Evolutionary conservation across 768 basidiomycete species (phyloP).

Genomic region (Pleurotus djamor): DNA sequence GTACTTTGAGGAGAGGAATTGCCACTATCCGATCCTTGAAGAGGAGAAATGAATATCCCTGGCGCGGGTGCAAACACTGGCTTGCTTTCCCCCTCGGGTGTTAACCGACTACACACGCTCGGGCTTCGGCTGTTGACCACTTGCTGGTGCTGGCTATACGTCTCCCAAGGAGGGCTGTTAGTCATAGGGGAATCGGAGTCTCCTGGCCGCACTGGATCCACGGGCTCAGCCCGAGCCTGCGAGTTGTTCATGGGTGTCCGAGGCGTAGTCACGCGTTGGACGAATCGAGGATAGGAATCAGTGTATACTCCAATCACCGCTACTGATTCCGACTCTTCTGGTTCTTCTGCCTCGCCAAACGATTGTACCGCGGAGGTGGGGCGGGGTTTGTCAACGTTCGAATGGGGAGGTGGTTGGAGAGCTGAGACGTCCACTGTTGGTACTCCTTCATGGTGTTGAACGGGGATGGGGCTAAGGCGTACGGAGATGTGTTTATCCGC

Average conservation of each 20-base stretch:
- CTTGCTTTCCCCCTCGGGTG: neutral
- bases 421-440: neutral
- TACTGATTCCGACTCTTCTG: neutral
- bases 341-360: neutral
- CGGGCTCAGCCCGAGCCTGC: neutral
- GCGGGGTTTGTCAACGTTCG: too few relatives aligned
- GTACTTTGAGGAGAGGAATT: neutral
- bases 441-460: neutral
- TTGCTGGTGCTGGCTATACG: neutral
- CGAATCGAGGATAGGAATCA: neutral
- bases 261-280: neutral
- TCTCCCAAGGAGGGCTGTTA: neutral
- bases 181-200: neutral
- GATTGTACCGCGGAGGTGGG: too few relatives aligned
- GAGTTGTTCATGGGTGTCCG: constrained; percentile 1
- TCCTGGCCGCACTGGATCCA: too few relatives aligned
- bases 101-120: neutral
- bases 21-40: constrained; percentile 10
- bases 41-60: constrained; percentile 34
- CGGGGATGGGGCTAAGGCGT: neutral
- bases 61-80: constrained; percentile 31
- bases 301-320: neutral
- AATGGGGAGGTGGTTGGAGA: neutral
- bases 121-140: too few relatives aligned
- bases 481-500: neutral